phyloP scores from a whole-genome alignment of 2,329 filamentous ascomycete species.

The Colletotrichum sidae region DNA sequence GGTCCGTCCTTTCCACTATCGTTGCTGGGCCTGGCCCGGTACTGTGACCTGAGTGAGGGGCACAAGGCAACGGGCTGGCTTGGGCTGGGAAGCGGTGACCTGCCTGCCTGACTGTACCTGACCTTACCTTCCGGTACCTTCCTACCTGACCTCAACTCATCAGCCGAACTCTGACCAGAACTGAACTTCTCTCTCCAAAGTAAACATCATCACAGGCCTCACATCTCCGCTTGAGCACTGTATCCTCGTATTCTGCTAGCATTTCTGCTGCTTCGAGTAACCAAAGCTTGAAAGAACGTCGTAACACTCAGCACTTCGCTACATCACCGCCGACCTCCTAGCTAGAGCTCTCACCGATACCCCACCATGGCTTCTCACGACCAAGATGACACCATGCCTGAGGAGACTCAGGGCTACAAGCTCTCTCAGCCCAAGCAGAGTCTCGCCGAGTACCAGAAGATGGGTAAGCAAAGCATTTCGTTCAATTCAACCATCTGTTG shows the following conservation, averaged over 20 bases:
- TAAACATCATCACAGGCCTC: constrained; percentile 29
- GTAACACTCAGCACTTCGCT: not conserved
- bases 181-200: constrained; percentile 28
- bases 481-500: constrained; percentile 1
- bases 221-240: constrained; percentile 9
- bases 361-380: constrained; percentile 74
- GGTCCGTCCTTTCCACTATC: constrained; percentile 11
- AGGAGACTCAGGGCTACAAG: constrained; percentile 96
- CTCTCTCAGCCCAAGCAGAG: constrained; percentile 97
- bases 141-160: constrained; percentile 12
- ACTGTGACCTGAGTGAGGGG: constrained; percentile 23
- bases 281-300: not conserved
- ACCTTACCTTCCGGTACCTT: constrained; percentile 2
- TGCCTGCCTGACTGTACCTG: constrained; percentile 10
- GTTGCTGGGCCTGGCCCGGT: constrained; percentile 13
- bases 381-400: constrained; percentile 82
- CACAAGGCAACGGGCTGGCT: not conserved
- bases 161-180: constrained; percentile 17
- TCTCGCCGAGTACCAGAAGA: constrained; percentile 91
- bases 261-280: not conserved
- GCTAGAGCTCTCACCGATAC: constrained; percentile 17
- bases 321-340: not conserved
- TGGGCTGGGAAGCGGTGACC: constrained; percentile 30
- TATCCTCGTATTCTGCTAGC: constrained; percentile 11
- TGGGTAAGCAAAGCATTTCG: constrained; percentile 75